Conservation (phyloP, 768 basidiomycete species). For the Podaxis sp. region DNA sequence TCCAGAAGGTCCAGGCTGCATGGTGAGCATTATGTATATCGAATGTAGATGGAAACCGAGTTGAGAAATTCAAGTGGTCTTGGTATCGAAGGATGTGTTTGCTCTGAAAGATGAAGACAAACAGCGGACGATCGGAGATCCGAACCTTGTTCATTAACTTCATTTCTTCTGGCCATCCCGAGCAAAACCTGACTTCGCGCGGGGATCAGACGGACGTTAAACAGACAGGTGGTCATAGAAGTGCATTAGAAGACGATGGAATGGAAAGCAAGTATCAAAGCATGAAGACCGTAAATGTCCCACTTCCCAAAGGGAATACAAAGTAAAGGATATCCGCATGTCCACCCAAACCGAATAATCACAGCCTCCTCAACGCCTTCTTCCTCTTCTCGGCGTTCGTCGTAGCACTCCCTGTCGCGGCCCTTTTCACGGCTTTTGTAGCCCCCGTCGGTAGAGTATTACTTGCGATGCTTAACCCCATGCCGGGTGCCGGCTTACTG, state of each 20-base stretch:
- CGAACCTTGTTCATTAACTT: neutral
- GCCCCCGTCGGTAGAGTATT: constrained; percentile 31
- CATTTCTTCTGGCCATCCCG: neutral
- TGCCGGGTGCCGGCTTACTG: constrained; percentile 31
- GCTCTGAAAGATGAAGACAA: constrained; percentile 5
- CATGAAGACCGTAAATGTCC: constrained; percentile 4
- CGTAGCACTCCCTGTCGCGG: constrained; percentile 50
- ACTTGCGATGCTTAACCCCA: constrained; percentile 35
- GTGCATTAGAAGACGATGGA: neutral
- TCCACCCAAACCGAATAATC: neutral
- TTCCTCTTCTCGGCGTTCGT: constrained; percentile 80
- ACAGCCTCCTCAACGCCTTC: constrained; percentile 84
- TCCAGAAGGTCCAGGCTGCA: neutral
- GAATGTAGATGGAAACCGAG: neutral
- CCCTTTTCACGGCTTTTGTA: constrained; percentile 69
- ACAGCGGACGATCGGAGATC: neutral
- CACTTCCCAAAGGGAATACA: neutral
- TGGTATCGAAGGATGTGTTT: constrained; percentile 1
- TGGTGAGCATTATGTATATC: neutral
- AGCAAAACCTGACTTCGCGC: neutral
- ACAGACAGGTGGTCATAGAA: neutral
- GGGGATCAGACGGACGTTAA: neutral
- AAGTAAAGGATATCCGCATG: neutral
- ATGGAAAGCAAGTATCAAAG: constrained; percentile 10
- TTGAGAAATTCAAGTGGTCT: neutral